These are phyloP conservation scores for Poronia punctata DNA, from an alignment of 495 filamentous ascomycete genomes.

Conservation along the genomic window DNA sequence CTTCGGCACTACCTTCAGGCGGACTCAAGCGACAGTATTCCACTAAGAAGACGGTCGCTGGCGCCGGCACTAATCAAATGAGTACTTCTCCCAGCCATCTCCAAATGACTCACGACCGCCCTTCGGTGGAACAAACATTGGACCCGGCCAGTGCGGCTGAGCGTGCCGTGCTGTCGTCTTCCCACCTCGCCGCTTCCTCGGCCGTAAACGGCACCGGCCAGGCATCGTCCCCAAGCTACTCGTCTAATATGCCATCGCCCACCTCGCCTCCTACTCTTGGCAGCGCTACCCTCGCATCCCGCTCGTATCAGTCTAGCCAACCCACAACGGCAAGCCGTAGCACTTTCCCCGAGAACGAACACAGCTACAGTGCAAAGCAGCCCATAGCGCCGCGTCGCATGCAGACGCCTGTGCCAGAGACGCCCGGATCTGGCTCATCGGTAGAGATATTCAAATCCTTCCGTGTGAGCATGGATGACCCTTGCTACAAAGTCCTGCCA, in stretches of 20 bases:
- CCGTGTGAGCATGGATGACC: constrained; percentile 94
- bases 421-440: constrained; percentile 41
- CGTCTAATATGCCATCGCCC: constrained; percentile 72
- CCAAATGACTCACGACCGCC: constrained; percentile 48
- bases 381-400: constrained; percentile 36
- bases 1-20: constrained; percentile 37
- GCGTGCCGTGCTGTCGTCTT: constrained; percentile 62
- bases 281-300: constrained; percentile 47
- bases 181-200: constrained; percentile 65
- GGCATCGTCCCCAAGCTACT: constrained; percentile 52
- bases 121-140: constrained; percentile 48
- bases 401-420: constrained; percentile 47
- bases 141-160: constrained; percentile 48
- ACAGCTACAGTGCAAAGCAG: constrained; percentile 37
- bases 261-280: constrained; percentile 60
- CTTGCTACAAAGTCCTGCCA: constrained; percentile 93
- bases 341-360: constrained; percentile 43
- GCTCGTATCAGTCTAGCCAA: constrained; percentile 44
- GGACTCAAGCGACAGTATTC: constrained; percentile 76
- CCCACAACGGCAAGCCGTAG: constrained; percentile 39
- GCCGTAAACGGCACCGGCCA: constrained; percentile 61
- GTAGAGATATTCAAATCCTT: constrained; percentile 99
- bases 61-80: constrained; percentile 68
- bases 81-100: constrained; percentile 66
- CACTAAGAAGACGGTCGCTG: constrained; percentile 82